A percentile compares a stretch with the other conserved stretches of the same genome.
phyloP scores from a whole-genome alignment of 1,284 basidiomycete species.

The Microstroma glucosiphilum region DNA sequence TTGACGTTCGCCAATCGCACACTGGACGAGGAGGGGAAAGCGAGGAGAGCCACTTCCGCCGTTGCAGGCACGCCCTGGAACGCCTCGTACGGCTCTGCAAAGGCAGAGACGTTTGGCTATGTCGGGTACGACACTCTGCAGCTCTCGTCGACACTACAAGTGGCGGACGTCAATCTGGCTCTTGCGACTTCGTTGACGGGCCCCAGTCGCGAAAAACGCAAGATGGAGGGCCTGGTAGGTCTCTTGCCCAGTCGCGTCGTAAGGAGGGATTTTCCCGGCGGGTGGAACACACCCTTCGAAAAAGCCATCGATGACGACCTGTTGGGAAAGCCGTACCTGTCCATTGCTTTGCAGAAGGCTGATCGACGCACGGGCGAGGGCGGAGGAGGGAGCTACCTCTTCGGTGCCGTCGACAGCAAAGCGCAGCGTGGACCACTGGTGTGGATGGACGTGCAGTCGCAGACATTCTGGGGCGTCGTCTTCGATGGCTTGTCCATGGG shows the following conservation, averaged over 20 bases:
- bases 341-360: constrained; percentile 30
- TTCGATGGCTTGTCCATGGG: neutral
- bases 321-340: constrained; percentile 28
- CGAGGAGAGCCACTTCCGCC: constrained; percentile 15
- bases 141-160: constrained; percentile 21
- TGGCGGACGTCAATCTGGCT: constrained; percentile 22
- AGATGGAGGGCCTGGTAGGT: constrained; percentile 37
- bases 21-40: constrained; percentile 16
- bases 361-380: constrained; percentile 31
- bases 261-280: constrained; percentile 17
- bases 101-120: constrained; percentile 22
- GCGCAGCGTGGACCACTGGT: neutral
- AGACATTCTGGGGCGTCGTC: constrained; percentile 2
- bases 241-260: constrained; percentile 22
- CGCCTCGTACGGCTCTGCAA: constrained; percentile 24
- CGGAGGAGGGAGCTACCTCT: constrained; percentile 34
- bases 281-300: constrained; percentile 35
- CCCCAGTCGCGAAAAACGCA: constrained; percentile 25
- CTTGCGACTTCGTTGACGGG: constrained; percentile 23
- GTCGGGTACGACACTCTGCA: constrained; percentile 32
- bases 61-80: constrained; percentile 27
- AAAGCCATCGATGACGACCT: neutral
- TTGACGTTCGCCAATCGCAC: constrained; percentile 31
- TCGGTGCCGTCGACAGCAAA: constrained; percentile 31
- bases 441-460: neutral